Base-by-base conservation (phyloP, 2,329 filamentous ascomycete genomes). In the Stachybotrys chartarum region DNA sequence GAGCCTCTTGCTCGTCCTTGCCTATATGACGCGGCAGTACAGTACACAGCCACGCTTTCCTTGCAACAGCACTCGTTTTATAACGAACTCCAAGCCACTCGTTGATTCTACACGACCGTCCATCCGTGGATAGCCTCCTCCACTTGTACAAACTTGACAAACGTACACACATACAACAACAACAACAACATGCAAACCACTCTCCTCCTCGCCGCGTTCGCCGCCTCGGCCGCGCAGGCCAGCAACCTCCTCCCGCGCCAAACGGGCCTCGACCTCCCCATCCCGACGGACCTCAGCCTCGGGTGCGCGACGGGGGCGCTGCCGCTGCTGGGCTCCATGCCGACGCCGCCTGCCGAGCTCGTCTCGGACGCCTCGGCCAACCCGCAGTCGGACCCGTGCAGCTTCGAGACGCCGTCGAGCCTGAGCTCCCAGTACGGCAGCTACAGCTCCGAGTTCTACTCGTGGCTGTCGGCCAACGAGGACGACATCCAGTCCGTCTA, bases 301-400 rank as follows among this genome's bases (percentile, higher is more conserved):
- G 48, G 57, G 50, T 71, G 69, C 58, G 58, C 60, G 51, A 50
- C 55, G 16, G 64, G 61, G 50, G 60, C 64, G 54, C 46, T 63
- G 32, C 58, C 57, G 53, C 49, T 68, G 59, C 58, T 63, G 60
- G 47, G 54, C 47, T 55, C 59, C 8, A 39, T 70, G 14, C 70
- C 70, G 12, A 69, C 68, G 4, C 68, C 70, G 17, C 61, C 67
- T 6, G 59, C 69, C 2, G 57, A 57, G 35, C 61, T 73, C 60
- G 35, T 63, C 55, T 58, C 61, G 42, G 66, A 66, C 59, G 39
- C 61, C 31, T 50, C 50, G 10, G 55, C 58, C 8, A 53, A 67
- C 59, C 59, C 64, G 6, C 60, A 61, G 53, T 64, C 66, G 53
- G 64, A 72, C 64, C 59, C 63, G 4, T 73, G 71, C 69, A 18